Base-by-base conservation (phyloP, 345 rosid genomes). In the Salix dunnii region DNA sequence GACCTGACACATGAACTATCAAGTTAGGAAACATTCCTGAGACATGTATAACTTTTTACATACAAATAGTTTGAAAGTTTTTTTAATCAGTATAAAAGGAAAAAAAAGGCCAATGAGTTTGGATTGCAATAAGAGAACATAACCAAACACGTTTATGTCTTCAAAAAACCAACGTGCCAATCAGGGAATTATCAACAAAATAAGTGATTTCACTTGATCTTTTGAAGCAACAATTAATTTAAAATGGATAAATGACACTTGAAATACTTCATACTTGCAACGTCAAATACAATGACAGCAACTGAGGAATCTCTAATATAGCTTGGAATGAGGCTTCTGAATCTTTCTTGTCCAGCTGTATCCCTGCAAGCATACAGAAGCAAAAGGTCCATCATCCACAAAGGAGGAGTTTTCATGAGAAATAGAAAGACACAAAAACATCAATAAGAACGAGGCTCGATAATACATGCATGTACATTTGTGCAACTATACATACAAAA, bases 251-350 rank as follows among this genome's bases (percentile, higher is more conserved):
- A 43, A 38, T 38, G 46, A 23, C 53, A 36, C 6, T 20, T 38
- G 18, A 5, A 69, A 48, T 40, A 40, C 61, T 21, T 7, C 74
- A 60, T 58, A 76, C 79, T 76, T 76, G 79, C 79, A 69, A 76
- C 79, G n/a, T 76, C 79, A 76, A 68, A 76, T 28, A 76, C 79
- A 60, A 76, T 76, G 14, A 76, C 79, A 27, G 74, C 79, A 51
- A 76, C 79, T 7, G 79, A 76, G 74, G 79, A 76, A 76, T 76
- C 79, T 55, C 79, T 62, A 13, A 76, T 76, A 16, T 76, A 76
- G 30, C 79, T 76, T 69, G 79, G 79, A 61, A 76, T 76, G n/a
- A 76, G 79, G 27, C 79, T 76, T 63, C 79, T 76, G 73, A 76
- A 76, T 31, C 79, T 76, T 69, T 76, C 79, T 27, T 76, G 79